Evolutionary conservation across 1,139 yeast species (phyloP).

Genomic region (Pichia sp.): DNA sequence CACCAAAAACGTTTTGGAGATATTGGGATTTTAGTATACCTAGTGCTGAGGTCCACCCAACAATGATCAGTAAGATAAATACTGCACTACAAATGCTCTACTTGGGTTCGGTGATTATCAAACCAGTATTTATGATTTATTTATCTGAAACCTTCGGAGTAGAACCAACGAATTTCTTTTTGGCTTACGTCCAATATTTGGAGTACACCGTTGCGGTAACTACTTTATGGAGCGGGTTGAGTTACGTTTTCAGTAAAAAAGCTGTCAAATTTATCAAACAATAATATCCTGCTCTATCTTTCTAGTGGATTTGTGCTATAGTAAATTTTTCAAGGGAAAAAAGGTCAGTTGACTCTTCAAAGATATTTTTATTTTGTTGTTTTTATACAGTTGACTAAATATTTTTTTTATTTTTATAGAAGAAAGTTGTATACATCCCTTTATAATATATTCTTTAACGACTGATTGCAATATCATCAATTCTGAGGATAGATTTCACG

Average conservation of each 20-base stretch:
- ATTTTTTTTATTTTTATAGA: too few species aligned
- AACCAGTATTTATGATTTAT: slow-evolving; percentile 45
- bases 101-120: slow-evolving; percentile 64
- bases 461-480: slow-evolving; percentile 88
- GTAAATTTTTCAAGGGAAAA: too few species aligned
- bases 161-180: slow-evolving; percentile 17
- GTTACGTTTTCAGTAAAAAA: slow-evolving; percentile 59
- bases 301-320: too few species aligned
- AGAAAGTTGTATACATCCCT: not conserved
- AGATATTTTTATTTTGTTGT: too few species aligned
- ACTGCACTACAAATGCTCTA: slow-evolving; percentile 91
- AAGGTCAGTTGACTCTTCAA: too few species aligned
- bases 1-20: slow-evolving; percentile 64
- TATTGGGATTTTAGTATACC: slow-evolving; percentile 76
- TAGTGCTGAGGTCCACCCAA: slow-evolving; percentile 84
- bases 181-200: slow-evolving; percentile 27
- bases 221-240: slow-evolving; percentile 70
- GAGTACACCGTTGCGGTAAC: slow-evolving; percentile 67
- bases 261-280: slow-evolving; percentile 41
- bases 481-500: slow-evolving; percentile 89
- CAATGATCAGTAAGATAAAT: slow-evolving; percentile 78
- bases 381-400: too few species aligned
- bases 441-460: slow-evolving; percentile 33
- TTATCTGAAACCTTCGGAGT: slow-evolving; percentile 15
- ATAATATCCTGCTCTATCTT: not conserved